Percentiles rank a stretch among this genome's conserved stretches.
Conservation (phyloP, 1,139 yeast species). For the Candida freyschussii region DNA sequence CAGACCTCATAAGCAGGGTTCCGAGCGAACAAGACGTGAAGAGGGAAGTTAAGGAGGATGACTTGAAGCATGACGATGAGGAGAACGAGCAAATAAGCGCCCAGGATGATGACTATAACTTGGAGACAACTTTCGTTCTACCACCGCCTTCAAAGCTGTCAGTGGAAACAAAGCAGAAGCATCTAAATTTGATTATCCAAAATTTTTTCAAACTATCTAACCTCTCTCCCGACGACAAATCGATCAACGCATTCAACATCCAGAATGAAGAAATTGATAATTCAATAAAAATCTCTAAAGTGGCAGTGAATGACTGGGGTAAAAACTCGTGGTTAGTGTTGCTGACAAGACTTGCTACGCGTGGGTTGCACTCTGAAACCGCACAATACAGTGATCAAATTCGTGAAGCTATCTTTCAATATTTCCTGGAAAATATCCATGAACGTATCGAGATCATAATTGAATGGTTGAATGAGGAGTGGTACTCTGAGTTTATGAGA, state of each 20-base stretch:
- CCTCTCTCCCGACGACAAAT: constrained; percentile 13
- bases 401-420: constrained; percentile 65
- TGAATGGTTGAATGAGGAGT: constrained; percentile 95
- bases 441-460: constrained; percentile 71
- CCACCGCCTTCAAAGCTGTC: constrained; percentile 54
- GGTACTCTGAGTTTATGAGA: constrained; percentile 67
- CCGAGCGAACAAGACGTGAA: constrained; percentile 18
- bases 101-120: constrained; percentile 36
- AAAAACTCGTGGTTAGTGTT: constrained; percentile 73
- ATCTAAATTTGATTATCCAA: constrained; percentile 45
- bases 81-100: constrained; percentile 24
- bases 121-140: constrained; percentile 45
- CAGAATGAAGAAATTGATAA: constrained; percentile 15
- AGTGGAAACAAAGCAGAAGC: constrained; percentile 47
- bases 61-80: constrained; percentile 26
- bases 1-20: constrained; percentile 33
- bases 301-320: constrained; percentile 61
- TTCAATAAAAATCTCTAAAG: constrained; percentile 41
- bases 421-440: constrained; percentile 71
- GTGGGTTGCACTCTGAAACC: constrained; percentile 51
- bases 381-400: constrained; percentile 52
- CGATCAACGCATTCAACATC: constrained; percentile 14
- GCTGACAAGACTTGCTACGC: constrained; percentile 71
- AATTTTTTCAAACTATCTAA: constrained; percentile 45
- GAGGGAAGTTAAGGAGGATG: constrained; percentile 26